Conservation (phyloP, 2,329 filamentous ascomycete species). For the Fusarium albosuccineum region DNA sequence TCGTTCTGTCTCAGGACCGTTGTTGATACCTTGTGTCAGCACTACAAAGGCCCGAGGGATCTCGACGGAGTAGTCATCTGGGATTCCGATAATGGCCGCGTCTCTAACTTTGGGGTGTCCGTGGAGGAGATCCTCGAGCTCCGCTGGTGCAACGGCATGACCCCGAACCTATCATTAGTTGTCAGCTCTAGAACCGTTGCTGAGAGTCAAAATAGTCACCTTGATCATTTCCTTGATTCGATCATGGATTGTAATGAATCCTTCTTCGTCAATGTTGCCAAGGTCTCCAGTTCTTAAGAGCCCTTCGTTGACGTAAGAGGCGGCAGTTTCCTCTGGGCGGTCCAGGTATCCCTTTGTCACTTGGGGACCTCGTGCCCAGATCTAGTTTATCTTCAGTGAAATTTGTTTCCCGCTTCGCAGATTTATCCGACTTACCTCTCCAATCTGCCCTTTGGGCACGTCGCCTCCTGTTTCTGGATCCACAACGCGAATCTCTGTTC, state of each 20-base stretch:
- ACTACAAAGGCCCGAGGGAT: not conserved
- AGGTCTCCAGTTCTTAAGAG: not conserved
- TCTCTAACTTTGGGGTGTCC: not conserved
- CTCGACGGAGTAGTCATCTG: not conserved
- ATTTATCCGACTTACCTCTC: not conserved
- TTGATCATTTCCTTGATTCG: slow-evolving; percentile 4
- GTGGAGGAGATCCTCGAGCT: slow-evolving; percentile 1
- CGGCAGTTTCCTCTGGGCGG: not conserved
- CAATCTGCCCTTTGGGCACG: not conserved
- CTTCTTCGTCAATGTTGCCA: not conserved
- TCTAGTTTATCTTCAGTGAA: not conserved
- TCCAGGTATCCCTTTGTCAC: not conserved
- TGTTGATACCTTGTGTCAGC: not conserved
- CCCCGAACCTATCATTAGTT: not conserved
- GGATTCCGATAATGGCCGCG: not conserved
- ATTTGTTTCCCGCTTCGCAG: no score
- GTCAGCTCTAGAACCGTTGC: not conserved
- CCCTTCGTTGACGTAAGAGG: not conserved
- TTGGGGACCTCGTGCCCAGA: not conserved
- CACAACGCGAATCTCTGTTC: slow-evolving; percentile 1
- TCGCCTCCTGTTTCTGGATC: not conserved
- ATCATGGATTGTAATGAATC: not conserved
- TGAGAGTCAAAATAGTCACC: not conserved
- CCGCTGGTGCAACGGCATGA: slow-evolving; percentile 1
- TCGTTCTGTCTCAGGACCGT: not conserved